Base-by-base conservation (phyloP, 768 basidiomycete genomes). In the Panaeolus cyanescens region DNA sequence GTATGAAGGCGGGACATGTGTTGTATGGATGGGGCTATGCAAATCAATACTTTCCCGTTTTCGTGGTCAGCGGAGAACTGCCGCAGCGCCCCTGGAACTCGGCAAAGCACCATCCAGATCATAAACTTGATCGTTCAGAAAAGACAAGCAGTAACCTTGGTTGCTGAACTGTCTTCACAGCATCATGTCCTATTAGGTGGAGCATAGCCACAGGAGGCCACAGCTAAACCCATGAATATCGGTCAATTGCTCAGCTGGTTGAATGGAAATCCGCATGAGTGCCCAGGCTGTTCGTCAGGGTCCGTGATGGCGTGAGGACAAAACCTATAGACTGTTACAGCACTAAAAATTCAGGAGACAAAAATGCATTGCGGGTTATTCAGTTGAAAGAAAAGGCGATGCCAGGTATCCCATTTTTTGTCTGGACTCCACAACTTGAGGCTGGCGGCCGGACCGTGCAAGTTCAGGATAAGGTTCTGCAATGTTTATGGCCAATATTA, bases 41-140 rank as follows among this genome's bases (percentile, higher is more conserved):
- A 50, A 50, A 50, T 50, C 45, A 50, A 50, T 50, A 50, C 45
- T 50, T 42, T 50, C 45, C 45, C 45, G 3, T 50, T 50, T 50
- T 50, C 45, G 45, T 50, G 45, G 45, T 50, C 45, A 30, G 45
- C 45, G 45, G 45, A 50, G 45, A 28, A 5, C 39, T 50, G 45
- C 45, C 45, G 22, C 45, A 50, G 25, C 39, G 25, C 45, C 45
- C 45, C 45, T 50, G 45, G 30, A 50, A 10, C 7, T 12, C 45
- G 22, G 45, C 39, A 42, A 15, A 9, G 10, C 20, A 9, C 20
- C 4, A 7, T 25, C 20, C 5, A 42, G 40, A 25, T 42, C 40
- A 42, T 13, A 42, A 42, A 25, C 40, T 42, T 22, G 40, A 42
- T 42, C 40, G 25, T 22, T 22, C 19, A 22, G 40, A 50, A 28